phyloP scores from a whole-genome alignment of 768 basidiomycete genomes.

The Leccinum incarnatum region DNA sequence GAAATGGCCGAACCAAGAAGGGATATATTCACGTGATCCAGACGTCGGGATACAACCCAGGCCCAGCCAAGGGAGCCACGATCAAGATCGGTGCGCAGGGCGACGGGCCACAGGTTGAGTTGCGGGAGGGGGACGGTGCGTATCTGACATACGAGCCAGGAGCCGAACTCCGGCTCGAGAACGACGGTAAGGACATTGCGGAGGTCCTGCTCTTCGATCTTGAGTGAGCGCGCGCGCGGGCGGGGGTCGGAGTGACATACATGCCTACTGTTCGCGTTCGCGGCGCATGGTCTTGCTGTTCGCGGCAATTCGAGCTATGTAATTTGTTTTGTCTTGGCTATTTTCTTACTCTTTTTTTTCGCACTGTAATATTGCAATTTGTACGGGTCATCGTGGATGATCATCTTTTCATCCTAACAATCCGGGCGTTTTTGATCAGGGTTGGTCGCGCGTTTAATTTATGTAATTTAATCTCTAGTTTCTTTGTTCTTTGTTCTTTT shows the following conservation, averaged over 20 bases:
- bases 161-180: constrained; percentile 46
- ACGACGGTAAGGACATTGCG: constrained; percentile 60
- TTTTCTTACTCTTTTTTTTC: neutral
- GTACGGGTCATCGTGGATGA: neutral
- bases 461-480: neutral
- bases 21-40: constrained; percentile 87
- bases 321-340: neutral
- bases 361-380: neutral
- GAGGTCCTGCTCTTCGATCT: constrained; percentile 84
- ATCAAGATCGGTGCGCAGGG: constrained; percentile 49
- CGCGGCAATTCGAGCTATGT: neutral
- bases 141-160: constrained; percentile 55
- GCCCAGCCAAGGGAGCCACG: constrained; percentile 51
- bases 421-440: neutral
- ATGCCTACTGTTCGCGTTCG: neutral
- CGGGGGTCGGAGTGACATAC: neutral
- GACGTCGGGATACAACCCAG: constrained; percentile 74
- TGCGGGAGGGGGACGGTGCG: constrained; percentile 87
- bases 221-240: constrained; percentile 36
- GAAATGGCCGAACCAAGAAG: constrained; percentile 45
- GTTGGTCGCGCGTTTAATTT: neutral
- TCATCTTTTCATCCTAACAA: constrained; percentile 9
- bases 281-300: neutral
- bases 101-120: constrained; percentile 42
- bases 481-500: neutral